Conservation (phyloP, 2,329 filamentous ascomycete genomes). For the Tolypocladium ovalisporum region DNA sequence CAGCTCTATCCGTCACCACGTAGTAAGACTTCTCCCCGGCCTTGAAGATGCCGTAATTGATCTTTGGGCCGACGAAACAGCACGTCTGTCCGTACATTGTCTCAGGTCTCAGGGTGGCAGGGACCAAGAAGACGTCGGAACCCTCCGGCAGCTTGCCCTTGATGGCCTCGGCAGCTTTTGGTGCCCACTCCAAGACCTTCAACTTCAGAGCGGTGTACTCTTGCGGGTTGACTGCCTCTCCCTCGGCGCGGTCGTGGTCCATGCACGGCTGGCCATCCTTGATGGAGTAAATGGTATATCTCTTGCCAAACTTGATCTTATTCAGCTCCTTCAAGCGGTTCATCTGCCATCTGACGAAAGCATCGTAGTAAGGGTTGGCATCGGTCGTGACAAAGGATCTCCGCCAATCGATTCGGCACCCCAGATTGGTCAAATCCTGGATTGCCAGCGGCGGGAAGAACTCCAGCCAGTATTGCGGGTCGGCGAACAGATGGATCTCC, state of each 20-base stretch:
- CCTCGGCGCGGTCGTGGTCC: conserved; percentile 36
- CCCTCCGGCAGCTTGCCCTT: conserved; percentile 68
- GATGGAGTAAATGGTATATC: conserved; percentile 75
- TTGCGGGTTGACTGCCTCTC: conserved; percentile 55
- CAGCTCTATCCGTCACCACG: conserved; percentile 73
- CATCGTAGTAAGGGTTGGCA: conserved; percentile 92
- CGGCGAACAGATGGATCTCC: conserved; percentile 88
- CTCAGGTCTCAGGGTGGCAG: conserved; percentile 86
- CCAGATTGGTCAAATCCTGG: conserved; percentile 71
- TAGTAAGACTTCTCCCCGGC: conserved; percentile 69
- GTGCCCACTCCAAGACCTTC: conserved; percentile 81
- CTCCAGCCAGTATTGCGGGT: conserved; percentile 84
- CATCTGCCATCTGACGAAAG: conserved; percentile 97
- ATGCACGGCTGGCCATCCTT: conserved; percentile 35
- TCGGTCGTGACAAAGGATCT: conserved; percentile 90
- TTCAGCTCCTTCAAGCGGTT: conserved; percentile 76
- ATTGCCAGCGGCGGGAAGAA: conserved; percentile 60
- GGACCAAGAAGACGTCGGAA: conserved; percentile 77
- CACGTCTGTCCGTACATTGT: conserved; percentile 98
- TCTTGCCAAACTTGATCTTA: conserved; percentile 88
- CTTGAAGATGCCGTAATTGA: conserved; percentile 83
- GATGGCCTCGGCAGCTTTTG: conserved; percentile 59
- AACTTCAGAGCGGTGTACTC: conserved; percentile 92
- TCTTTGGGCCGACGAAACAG: conserved; percentile 86
- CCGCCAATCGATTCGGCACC: conserved; percentile 85